Base-by-base conservation (phyloP, 108 stramenopile species). In the Conticribra weissflogii region DNA sequence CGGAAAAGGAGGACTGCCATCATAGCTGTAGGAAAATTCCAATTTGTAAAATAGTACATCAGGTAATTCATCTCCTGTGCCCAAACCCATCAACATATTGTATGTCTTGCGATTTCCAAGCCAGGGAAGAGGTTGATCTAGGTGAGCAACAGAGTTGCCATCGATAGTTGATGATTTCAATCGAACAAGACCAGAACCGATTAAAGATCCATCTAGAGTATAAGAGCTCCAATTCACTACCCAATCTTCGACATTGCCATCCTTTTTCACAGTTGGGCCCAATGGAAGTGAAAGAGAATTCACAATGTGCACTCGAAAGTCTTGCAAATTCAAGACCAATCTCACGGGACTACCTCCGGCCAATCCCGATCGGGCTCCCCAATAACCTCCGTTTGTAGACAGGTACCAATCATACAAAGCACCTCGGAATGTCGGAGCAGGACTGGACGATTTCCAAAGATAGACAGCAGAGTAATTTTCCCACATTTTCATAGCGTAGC, bases 361-460 rank as follows among this genome's bases (percentile, higher is more conserved):
- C 3, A 76, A 45, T 18, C 74, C 85, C 28, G 72, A 63, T 30
- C 64, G 69, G 0, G 74, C 70, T 27, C 85, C 85, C 63, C 68
- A 76, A 23, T 66, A 74, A n/a, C 78, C 71, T 36, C 85, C 85
- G 24, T 78, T 85, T 7, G 73, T 63, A 30, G 59, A 73, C 22
- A 81, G 29, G 34, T 67, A 85, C 76, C 72, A 85, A 67, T 83
- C 81, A 34, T 85, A 85, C 14, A 79, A 34, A 23, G 66, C 72
- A 14, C 85, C 85, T 27, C 85, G 79, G 4, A 86, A 65, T 28
- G 79, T 69, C 8, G 85, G 85, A 34, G 82, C 66, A 41, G 82
- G 82, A 50, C 65, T 68, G 5, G 66, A 71, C 17, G 67, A 52
- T 36, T 81, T 84, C 80, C 80, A 84, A 23, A 84, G 36, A 41